Conservation (phyloP, 164 flowering plant genomes). For the Macadamia tetraphylla region DNA sequence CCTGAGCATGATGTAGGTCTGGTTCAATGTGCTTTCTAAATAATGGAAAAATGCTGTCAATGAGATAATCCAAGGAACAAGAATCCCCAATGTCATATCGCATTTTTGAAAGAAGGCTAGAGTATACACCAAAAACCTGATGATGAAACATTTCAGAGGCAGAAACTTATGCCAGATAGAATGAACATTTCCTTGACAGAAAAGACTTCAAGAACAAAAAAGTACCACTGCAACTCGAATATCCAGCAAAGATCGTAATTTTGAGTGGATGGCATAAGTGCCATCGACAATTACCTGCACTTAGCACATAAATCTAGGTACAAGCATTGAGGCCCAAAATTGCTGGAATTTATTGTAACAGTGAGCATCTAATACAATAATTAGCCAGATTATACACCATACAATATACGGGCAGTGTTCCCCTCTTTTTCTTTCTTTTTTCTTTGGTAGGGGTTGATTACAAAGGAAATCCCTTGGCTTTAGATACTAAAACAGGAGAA, state of each 20-base stretch:
- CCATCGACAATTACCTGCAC: conserved; percentile 94
- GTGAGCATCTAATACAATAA: no score
- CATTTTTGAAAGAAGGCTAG: conserved; percentile 95
- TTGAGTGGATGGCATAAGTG: conserved; percentile 91
- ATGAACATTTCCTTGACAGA: conserved; percentile 7
- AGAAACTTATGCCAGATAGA: not conserved
- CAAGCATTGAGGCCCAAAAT: not conserved
- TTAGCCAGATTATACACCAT: no score
- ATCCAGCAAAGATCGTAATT: conserved; percentile 86
- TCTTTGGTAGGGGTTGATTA: no score
- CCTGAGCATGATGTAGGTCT: conserved; percentile 99
- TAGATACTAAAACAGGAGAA: no score
- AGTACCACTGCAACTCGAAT: conserved; percentile 98
- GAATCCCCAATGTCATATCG: conserved; percentile 91
- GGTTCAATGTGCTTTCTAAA: conserved; percentile 98
- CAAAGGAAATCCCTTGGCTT: no score
- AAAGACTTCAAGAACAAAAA: conserved; percentile 5
- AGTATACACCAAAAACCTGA: conserved; percentile 99
- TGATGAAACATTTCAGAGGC: conserved; percentile 12
- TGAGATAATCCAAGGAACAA: conserved; percentile 84
- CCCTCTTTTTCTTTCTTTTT: no score
- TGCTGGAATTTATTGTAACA: no score
- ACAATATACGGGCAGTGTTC: no score
- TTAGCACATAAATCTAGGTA: conserved; percentile 1
- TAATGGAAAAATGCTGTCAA: conserved; percentile 97